These are phyloP conservation scores for Solanum appendiculatum DNA, from an alignment of 257 asterid species.

Conservation along the genomic window DNA sequence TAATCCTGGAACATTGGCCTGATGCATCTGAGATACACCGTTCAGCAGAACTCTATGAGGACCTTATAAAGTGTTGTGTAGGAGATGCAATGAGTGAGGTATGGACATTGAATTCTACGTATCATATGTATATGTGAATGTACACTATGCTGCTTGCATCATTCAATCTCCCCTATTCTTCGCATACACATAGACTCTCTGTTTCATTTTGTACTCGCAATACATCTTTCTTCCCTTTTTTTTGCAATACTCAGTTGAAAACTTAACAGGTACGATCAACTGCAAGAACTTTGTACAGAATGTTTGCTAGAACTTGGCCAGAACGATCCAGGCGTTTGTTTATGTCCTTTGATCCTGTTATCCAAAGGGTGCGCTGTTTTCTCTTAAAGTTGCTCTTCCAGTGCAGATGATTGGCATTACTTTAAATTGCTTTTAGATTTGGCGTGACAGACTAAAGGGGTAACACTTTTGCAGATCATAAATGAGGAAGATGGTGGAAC, in stretches of 20 bases:
- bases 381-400: not conserved
- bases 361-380: slow-evolving; percentile 69
- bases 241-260: not conserved
- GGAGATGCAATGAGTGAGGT: slow-evolving; percentile 99
- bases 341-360: slow-evolving; percentile 79
- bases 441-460: slow-evolving; percentile 5
- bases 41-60: slow-evolving; percentile 89
- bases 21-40: slow-evolving; percentile 99
- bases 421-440: slow-evolving; percentile 4
- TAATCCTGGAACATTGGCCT: slow-evolving; percentile 94
- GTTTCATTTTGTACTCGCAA: not conserved
- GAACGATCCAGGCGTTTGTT: slow-evolving; percentile 94
- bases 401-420: not conserved
- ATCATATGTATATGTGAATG: not conserved
- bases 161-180: not conserved
- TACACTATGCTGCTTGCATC: not conserved
- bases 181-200: not conserved
- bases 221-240: not conserved
- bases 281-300: slow-evolving; percentile 89
- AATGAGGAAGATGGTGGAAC: slow-evolving; percentile 97
- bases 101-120: slow-evolving; percentile 2
- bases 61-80: slow-evolving; percentile 85
- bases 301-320: slow-evolving; percentile 99
- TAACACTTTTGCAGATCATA: slow-evolving; percentile 45
- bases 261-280: slow-evolving; percentile 80